phyloP scores from a whole-genome alignment of 2,329 filamentous ascomycete genomes.

The Ophiostoma himal-ulmi region DNA sequence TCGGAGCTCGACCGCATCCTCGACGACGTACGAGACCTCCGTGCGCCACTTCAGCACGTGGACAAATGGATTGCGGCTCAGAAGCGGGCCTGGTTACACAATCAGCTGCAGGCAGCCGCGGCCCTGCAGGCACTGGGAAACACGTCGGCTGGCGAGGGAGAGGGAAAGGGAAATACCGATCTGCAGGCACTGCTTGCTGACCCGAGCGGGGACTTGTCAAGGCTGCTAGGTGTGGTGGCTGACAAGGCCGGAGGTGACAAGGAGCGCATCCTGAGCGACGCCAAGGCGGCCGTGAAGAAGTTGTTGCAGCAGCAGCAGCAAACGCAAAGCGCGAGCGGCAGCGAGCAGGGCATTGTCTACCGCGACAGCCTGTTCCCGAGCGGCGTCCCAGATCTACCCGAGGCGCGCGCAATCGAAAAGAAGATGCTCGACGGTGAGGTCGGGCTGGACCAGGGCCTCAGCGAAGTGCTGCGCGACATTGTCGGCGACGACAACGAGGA shows the following conservation, averaged over 20 bases:
- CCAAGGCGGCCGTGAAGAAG: constrained; percentile 21
- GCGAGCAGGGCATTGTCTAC: constrained; percentile 25
- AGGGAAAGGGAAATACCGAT: constrained; percentile 6
- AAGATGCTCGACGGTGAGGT: constrained; percentile 18
- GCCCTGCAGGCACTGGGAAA: constrained; percentile 27
- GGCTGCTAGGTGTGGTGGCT: neutral
- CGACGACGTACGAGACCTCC: constrained; percentile 41
- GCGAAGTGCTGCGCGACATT: constrained; percentile 19
- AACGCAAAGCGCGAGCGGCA: constrained; percentile 17
- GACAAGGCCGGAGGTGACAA: constrained; percentile 7
- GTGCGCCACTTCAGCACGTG: constrained; percentile 41
- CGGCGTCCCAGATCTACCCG: constrained; percentile 14
- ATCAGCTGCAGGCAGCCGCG: constrained; percentile 27
- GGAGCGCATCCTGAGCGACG: constrained; percentile 14
- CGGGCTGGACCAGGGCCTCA: constrained; percentile 24
- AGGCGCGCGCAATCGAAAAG: constrained; percentile 18
- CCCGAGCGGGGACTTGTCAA: constrained; percentile 24
- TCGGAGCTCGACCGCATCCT: constrained; percentile 47
- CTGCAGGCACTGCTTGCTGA: constrained; percentile 18
- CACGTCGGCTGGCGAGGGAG: constrained; percentile 18
- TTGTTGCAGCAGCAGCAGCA: constrained; percentile 12
- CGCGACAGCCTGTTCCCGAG: constrained; percentile 24
- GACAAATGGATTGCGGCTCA: constrained; percentile 48
- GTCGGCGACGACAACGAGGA: constrained; percentile 18
- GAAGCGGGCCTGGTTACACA: constrained; percentile 45